Evolutionary conservation across 2,329 filamentous ascomycete species (phyloP).

Genomic region (Colletotrichum lini): DNA sequence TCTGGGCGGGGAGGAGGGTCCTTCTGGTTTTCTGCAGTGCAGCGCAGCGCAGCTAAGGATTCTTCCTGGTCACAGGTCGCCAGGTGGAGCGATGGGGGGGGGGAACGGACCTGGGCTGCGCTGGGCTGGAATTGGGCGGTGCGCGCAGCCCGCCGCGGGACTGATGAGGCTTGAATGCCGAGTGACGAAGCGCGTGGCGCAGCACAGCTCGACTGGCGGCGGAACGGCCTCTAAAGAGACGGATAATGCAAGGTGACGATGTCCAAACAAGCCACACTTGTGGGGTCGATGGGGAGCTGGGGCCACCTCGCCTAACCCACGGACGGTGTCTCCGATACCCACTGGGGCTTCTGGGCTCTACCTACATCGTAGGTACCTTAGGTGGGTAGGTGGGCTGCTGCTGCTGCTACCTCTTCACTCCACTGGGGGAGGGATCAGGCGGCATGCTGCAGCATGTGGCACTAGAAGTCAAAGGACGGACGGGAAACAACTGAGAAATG

Average conservation of each 20-base stretch:
- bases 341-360: neutral
- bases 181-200: conserved; percentile 30
- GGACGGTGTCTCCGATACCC: conserved; percentile 15
- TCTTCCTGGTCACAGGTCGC: conserved; percentile 9
- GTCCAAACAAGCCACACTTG: conserved; percentile 34
- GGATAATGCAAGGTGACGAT: conserved; percentile 19
- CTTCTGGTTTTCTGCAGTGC: neutral
- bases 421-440: neutral
- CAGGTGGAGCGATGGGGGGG: neutral
- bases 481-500: neutral
- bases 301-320: neutral
- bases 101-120: neutral
- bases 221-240: neutral
- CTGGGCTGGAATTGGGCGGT: conserved; percentile 3
- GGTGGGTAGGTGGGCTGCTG: neutral
- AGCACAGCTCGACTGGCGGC: neutral
- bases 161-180: conserved; percentile 26
- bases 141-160: too few relatives aligned
- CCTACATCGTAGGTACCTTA: neutral
- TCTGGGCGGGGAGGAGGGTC: conserved; percentile 23
- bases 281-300: conserved; percentile 17
- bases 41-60: neutral
- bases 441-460: conserved; percentile 6
- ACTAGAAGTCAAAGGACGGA: neutral
- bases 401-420: conserved; percentile 1